Evolutionary conservation across 371 early-diverging fungal species (phyloP), one percentile per base, ranked within the genome.

Genomic region (Actinomucor elegans): DNA sequence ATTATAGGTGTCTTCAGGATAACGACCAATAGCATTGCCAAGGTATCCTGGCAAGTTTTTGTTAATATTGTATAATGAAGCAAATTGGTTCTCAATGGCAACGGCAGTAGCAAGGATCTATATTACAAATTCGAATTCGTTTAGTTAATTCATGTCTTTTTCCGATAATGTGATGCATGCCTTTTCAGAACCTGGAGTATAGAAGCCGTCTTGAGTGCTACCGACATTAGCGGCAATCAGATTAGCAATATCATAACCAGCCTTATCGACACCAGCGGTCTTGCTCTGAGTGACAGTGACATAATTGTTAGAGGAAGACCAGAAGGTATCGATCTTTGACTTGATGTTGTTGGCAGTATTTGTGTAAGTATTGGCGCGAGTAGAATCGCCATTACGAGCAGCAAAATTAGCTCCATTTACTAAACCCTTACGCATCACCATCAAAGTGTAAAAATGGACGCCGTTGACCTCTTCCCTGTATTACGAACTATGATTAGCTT

Each of bases 391-490:
- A 15, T 55, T 55, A 29, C 55, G 47, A 46, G 44, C 10, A 35
- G 83, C 84, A 48, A 88, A 68, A 11, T 49, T 35, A 6, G 82
- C 73, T 48, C 87, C 90, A 44, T 79, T 79, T 23, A 87, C 72
- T 28, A 91, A 71, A 54, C 89, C 56, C 21, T 43, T 66, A 7
- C 77, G 74, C 66, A 86, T 87, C 5, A 82, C 87, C 70, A 81
- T 58, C 24, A 66, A 51, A 5, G 92, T 92, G 63, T 84, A 91
- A 52, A 84, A 89, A 55, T 93, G 90, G 34, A 70, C 27, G 29
- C 72, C 75, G 21, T 65, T 66, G 31, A 67, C 61, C 61, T 75
- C 76, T 57, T 92, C 92, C 89, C 38, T 37, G 15, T 37, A n/a
- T n/a, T n/a, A n/a, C n/a, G n/a, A n/a, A n/a, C n/a, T n/a, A n/a